Percentiles rank a stretch among this genome's conserved stretches.
phyloP scores from a whole-genome alignment of 2,329 filamentous ascomycete genomes.

The Elsinoe perseae region DNA sequence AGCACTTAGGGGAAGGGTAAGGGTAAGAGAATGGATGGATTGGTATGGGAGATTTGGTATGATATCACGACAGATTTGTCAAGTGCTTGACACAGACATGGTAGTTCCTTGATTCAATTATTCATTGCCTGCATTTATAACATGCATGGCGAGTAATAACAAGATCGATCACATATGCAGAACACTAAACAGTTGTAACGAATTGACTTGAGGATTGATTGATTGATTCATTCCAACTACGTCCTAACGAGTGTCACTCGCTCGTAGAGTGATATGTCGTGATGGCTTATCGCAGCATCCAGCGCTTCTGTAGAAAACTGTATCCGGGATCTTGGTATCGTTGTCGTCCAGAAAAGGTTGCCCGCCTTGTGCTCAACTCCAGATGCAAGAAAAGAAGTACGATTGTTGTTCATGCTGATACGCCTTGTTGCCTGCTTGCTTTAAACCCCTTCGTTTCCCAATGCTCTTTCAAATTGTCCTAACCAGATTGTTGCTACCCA shows the following conservation, averaged over 20 bases:
- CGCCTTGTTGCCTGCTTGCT: neutral
- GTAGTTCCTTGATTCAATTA: no score
- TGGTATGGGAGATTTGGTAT: no score
- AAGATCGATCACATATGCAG: no score
- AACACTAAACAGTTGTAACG: no score
- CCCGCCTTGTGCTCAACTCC: neutral
- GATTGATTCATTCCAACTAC: constrained; percentile 5
- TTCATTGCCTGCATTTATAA: no score
- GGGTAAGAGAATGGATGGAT: neutral
- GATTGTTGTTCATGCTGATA: neutral
- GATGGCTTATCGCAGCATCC: constrained; percentile 11
- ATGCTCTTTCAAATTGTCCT: constrained; percentile 3
- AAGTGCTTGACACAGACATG: neutral
- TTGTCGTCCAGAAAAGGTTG: constrained; percentile 7
- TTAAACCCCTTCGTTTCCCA: neutral
- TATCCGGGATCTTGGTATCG: constrained; percentile 1
- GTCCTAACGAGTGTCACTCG: neutral
- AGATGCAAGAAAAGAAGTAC: neutral
- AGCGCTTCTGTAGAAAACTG: neutral
- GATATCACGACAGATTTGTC: constrained; percentile 5
- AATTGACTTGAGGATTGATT: neutral
- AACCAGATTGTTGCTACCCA: neutral
- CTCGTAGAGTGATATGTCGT: constrained; percentile 5
- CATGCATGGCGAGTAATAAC: no score
- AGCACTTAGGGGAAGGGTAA: neutral